Percentiles rank a stretch among this genome's conserved stretches.
phyloP scores from a whole-genome alignment of 495 filamentous ascomycete genomes.

The Penicillium roqueforti region DNA sequence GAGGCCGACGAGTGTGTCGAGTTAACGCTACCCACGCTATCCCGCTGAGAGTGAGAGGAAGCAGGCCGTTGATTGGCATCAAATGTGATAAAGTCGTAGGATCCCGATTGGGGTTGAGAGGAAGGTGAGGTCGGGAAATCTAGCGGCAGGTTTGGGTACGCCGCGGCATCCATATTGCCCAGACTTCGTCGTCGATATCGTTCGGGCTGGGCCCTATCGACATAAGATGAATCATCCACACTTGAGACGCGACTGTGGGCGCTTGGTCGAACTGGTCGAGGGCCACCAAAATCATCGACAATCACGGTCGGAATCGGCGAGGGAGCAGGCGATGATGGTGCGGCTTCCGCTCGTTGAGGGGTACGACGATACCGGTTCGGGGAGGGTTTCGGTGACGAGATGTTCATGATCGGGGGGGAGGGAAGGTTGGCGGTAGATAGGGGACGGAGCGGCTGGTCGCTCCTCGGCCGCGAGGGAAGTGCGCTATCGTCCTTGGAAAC shows the following conservation, averaged over 20 bases:
- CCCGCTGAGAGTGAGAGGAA: slow-evolving; percentile 55
- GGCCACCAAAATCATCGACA: slow-evolving; percentile 23
- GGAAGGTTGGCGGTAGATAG: slow-evolving; percentile 51
- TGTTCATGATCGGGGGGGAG: slow-evolving; percentile 39
- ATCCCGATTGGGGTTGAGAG: slow-evolving; percentile 24
- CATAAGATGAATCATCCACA: slow-evolving; percentile 50
- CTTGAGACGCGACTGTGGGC: slow-evolving; percentile 45
- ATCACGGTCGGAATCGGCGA: slow-evolving; percentile 11
- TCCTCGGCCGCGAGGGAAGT: slow-evolving; percentile 38
- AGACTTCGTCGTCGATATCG: slow-evolving; percentile 79
- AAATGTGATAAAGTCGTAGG: slow-evolving; percentile 35
- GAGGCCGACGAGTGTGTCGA: slow-evolving; percentile 48
- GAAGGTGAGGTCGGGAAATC: slow-evolving; percentile 28
- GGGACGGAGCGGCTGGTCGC: slow-evolving; percentile 44
- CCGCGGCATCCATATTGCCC: slow-evolving; percentile 67
- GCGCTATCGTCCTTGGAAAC: slow-evolving; percentile 48
- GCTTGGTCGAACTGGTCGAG: slow-evolving; percentile 13
- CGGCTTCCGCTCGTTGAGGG: slow-evolving; percentile 47
- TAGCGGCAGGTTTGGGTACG: slow-evolving; percentile 37
- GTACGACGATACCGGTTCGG: slow-evolving; percentile 65
- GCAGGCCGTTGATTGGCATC: slow-evolving; percentile 40
- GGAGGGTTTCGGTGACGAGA: slow-evolving; percentile 53
- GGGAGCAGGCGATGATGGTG: slow-evolving; percentile 41
- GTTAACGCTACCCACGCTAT: slow-evolving; percentile 53
- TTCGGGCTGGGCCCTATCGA: slow-evolving; percentile 49